These are phyloP conservation scores for Boletus patriciae DNA, from an alignment of 768 basidiomycete genomes.

Conservation along the genomic window DNA sequence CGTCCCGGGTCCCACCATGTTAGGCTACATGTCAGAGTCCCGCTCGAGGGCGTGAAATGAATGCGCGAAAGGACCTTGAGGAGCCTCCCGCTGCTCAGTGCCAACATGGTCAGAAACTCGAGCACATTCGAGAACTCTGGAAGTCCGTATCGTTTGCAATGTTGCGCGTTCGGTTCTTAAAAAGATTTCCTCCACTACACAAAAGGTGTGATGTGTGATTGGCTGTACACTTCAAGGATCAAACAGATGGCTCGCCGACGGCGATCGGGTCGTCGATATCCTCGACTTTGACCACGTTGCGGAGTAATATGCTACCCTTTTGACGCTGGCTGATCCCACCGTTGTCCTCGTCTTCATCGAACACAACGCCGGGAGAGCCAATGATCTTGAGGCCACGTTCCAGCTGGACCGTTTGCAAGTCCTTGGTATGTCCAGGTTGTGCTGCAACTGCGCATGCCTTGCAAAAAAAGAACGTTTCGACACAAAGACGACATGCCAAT, in stretches of 20 bases:
- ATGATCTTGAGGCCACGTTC: constrained; percentile 94
- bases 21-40: not conserved
- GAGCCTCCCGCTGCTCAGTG: constrained; percentile 77
- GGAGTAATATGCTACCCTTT: constrained; percentile 63
- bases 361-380: constrained; percentile 97
- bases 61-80: constrained; percentile 56
- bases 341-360: constrained; percentile 71
- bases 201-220: not conserved
- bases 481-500: not conserved
- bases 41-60: not conserved
- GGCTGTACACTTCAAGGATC: too few species aligned
- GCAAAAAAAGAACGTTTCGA: not conserved
- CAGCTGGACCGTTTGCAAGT: constrained; percentile 86
- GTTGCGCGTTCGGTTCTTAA: constrained; percentile 64
- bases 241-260: constrained; percentile 59
- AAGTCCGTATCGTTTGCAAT: constrained; percentile 84
- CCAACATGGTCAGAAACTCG: constrained; percentile 89
- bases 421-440: constrained; percentile 91
- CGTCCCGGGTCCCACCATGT: constrained; percentile 89
- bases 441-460: constrained; percentile 91
- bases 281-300: constrained; percentile 90
- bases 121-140: constrained; percentile 70
- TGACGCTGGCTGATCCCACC: constrained; percentile 46
- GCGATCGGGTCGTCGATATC: constrained; percentile 86
- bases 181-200: constrained; percentile 83